Evolutionary conservation across 139 green algal genomes (phyloP).

Genomic region (Eudorina sp.): DNA sequence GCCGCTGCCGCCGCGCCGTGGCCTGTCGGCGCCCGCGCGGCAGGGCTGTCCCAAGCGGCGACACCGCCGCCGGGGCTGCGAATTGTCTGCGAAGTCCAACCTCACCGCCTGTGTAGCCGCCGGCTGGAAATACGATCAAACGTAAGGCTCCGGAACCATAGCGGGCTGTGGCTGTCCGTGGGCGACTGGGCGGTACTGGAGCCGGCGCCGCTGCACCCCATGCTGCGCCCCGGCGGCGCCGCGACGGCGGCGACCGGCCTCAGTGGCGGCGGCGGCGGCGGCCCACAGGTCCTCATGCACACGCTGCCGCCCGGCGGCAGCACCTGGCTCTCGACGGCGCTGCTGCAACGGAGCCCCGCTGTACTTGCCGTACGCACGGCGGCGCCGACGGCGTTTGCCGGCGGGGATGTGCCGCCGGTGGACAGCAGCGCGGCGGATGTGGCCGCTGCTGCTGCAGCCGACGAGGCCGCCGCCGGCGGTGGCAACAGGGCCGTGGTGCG

Average conservation of each 20-base stretch:
- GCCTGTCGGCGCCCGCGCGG: too few relatives aligned
- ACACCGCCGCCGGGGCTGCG: background rate
- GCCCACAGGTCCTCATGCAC: constrained; percentile 32
- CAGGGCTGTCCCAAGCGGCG: too few relatives aligned
- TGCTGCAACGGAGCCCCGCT: constrained; percentile 22
- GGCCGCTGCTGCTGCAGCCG: too few relatives aligned
- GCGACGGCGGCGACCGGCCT: background rate
- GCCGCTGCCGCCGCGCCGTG: background rate
- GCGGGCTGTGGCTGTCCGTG: constrained; percentile 54
- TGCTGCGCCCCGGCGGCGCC: too few relatives aligned
- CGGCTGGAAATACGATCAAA: constrained; percentile 65
- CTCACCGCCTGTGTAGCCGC: constrained; percentile 55
- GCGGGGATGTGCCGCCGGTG: background rate
- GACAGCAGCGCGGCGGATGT: background rate
- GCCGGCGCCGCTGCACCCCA: too few relatives aligned
- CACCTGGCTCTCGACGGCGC: constrained; percentile 63
- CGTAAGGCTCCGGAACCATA: constrained; percentile 69
- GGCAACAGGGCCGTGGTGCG: background rate
- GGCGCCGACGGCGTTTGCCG: background rate
- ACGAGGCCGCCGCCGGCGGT: background rate
- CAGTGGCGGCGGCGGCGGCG: background rate
- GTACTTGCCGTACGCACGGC: constrained; percentile 30
- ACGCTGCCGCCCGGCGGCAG: constrained; percentile 49
- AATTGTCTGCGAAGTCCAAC: constrained; percentile 58
- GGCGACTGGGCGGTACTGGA: constrained; percentile 48